Base-by-base conservation (phyloP, 140 eudicot genomes). In the Senecio squalidus region DNA sequence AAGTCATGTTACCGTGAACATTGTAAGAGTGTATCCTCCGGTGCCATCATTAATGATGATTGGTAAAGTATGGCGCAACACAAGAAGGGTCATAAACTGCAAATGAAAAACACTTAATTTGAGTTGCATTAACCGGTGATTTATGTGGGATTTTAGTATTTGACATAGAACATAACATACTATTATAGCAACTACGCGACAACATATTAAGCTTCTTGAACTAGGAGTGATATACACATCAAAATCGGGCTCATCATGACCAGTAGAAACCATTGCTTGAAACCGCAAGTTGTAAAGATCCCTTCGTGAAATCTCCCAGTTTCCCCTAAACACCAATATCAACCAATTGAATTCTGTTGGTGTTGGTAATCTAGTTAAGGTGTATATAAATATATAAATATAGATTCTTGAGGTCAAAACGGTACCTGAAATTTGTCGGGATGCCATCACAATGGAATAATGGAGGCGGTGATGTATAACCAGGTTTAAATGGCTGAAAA, bases 51-150 rank as follows among this genome's bases (percentile, higher is more conserved):
- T n/a, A 8, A 78, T n/a, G 45, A 86, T 40, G 61, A 82, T 62
- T 2, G 97, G 97, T 40, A 90, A 78, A 40, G 90, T 73, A 60
- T 86, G 94, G 4, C 97, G 95, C 66, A 86, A 36, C 50, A 90
- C 82, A 38, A 90, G 78, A 70, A 86, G 90, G 54, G 75, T 58
- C 66, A 78, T 47, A 53, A 86, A 86, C 97, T 90, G 79, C 73
- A 71, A 18, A 2, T 36, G 27, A 22, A 41, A 53, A 66, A 54
- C n/a, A 25, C 24, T 22, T 36, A 9, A 59, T 27, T 59, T 30
- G 9, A 23, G n/a, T 45, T 36, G 21, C n/a, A 67, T 28, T 50
- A n/a, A n/a, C n/a, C n/a, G n/a, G n/a, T n/a, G n/a, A n/a, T n/a
- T n/a, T n/a, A n/a, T n/a, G 18, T 16, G 11, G 45, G 28, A 21